Percentiles rank a stretch among this genome's conserved stretches.
These are phyloP conservation scores for Starmerella gropengiesseri DNA, from an alignment of 805 yeast genomes.

Conservation along the genomic window DNA sequence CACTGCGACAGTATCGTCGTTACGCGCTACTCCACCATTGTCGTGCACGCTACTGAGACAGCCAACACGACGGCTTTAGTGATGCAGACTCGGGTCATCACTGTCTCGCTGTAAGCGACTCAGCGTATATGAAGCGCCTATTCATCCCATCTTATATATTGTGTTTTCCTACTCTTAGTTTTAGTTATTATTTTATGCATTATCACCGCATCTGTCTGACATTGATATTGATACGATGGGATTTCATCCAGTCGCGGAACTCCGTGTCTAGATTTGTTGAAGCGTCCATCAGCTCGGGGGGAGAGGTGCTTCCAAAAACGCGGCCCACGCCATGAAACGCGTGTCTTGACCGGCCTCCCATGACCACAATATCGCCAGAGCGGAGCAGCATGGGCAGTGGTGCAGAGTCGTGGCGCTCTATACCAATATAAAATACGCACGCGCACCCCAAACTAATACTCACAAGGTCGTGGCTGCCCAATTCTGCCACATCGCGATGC, in stretches of 20 bases:
- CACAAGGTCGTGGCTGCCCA: slow-evolving; percentile 30
- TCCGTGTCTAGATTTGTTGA: slow-evolving; percentile 8
- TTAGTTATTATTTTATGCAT: neutral
- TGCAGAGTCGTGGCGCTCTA: slow-evolving; percentile 16
- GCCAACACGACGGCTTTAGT: neutral
- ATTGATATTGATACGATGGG: slow-evolving; percentile 33
- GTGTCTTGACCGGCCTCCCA: slow-evolving; percentile 33
- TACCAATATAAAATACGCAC: slow-evolving; percentile 31
- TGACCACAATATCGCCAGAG: slow-evolving; percentile 34
- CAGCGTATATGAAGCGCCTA: too few species aligned
- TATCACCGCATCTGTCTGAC: slow-evolving; percentile 34
- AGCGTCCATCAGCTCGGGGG: slow-evolving; percentile 22
- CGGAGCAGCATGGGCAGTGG: slow-evolving; percentile 32
- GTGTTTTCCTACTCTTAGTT: too few species aligned
- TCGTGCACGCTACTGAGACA: neutral
- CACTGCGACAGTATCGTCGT: too few species aligned
- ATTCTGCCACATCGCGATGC: slow-evolving; percentile 37
- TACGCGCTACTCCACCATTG: neutral
- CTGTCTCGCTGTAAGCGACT: neutral
- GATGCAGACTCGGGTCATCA: neutral
- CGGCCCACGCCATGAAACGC: slow-evolving; percentile 37
- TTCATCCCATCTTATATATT: too few species aligned
- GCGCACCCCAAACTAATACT: slow-evolving; percentile 34
- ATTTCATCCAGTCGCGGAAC: slow-evolving; percentile 28
- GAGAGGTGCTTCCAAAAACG: slow-evolving; percentile 31